phyloP scores from a whole-genome alignment of 2,329 filamentous ascomycete species.

The Didymellaceae sp. region DNA sequence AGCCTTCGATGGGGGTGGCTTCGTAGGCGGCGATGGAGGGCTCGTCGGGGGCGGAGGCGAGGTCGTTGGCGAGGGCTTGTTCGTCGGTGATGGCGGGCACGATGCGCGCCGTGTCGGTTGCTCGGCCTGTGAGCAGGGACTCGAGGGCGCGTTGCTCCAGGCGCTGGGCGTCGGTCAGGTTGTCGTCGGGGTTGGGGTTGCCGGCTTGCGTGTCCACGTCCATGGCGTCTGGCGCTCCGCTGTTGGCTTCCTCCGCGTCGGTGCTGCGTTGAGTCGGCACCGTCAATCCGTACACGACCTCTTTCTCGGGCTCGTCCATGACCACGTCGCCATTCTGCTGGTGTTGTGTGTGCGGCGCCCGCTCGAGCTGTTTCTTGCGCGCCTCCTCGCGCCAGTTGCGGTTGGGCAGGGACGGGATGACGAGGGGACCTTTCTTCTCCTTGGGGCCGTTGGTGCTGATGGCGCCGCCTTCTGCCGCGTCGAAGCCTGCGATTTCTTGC shows the following conservation, averaged over 20 bases:
- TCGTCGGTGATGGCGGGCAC: constrained; percentile 60
- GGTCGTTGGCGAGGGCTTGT: constrained; percentile 73
- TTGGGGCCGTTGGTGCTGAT: constrained; percentile 47
- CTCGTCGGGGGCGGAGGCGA: constrained; percentile 73
- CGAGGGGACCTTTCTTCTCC: constrained; percentile 54
- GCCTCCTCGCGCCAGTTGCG: constrained; percentile 67
- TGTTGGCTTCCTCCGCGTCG: constrained; percentile 18
- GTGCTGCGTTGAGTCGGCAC: constrained; percentile 42
- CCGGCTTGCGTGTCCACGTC: constrained; percentile 27
- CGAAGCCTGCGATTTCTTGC: constrained; percentile 62
- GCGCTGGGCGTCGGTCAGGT: constrained; percentile 39
- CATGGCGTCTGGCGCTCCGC: constrained; percentile 26
- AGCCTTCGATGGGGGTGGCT: constrained; percentile 90
- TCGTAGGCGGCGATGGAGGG: constrained; percentile 85
- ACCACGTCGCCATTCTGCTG: constrained; percentile 40
- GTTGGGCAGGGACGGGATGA: constrained; percentile 67
- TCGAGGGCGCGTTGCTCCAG: constrained; percentile 62
- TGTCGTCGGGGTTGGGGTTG: constrained; percentile 37
- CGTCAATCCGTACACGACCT: constrained; percentile 61
- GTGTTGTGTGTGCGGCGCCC: constrained; percentile 60
- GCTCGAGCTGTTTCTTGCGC: constrained; percentile 61
- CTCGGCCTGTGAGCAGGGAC: constrained; percentile 51
- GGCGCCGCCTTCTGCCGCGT: constrained; percentile 58
- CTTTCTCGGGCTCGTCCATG: constrained; percentile 46
- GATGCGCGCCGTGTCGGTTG: constrained; percentile 44